Evolutionary conservation across 805 yeast genomes (phyloP), one percentile per base, ranked within the genome.

Genomic region (Schwanniomyces vanrijiae): DNA sequence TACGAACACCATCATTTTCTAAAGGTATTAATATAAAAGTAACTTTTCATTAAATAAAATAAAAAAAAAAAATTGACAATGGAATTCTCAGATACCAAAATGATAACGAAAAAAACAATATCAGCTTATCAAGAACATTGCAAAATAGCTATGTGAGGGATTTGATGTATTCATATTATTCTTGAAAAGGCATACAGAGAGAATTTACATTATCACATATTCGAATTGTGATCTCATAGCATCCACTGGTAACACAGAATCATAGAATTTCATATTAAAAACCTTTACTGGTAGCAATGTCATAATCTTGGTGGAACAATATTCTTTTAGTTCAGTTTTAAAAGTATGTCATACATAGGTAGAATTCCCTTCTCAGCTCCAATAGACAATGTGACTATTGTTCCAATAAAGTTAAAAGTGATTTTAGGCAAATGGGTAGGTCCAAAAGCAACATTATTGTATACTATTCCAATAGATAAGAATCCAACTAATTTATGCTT

Each of bases 401-500:
- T 84, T 44, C 96, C 96, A 11, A 85, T 81, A 50, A 78, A 80
- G 42, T 73, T 92, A 45, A 91, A 76, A 34, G 56, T 64, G 10
- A 66, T 84, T 44, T 70, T 92, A 59, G 79, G 76, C 50, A 72
- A 78, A 61, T 91, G 97, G 97, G 75, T 76, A 11, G 84, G 71
- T 46, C 79, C 81, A 48, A 83, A 83, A 68, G 97, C 98, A 55
- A 90, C 86, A 67, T 73, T 92, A 50, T 75, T 92, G 56, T 94
- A 94, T 80, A 84, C 94, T 35, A 89, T 92, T 58, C 86, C 92
- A 55, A 94, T 97, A 6, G 99, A 98, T 52, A 98, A 94, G 75
- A 92, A 92, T 77, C 99, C 99, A 53, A 91, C 97, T 16, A 98
- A 98, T 33, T 84, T 96, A 3, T 86, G 90, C 20, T 74, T 94